Percentiles rank a stretch among this genome's conserved stretches.
Evolutionary conservation across 2,329 filamentous ascomycete genomes (phyloP).

Genomic region (Penicillium decumbens): DNA sequence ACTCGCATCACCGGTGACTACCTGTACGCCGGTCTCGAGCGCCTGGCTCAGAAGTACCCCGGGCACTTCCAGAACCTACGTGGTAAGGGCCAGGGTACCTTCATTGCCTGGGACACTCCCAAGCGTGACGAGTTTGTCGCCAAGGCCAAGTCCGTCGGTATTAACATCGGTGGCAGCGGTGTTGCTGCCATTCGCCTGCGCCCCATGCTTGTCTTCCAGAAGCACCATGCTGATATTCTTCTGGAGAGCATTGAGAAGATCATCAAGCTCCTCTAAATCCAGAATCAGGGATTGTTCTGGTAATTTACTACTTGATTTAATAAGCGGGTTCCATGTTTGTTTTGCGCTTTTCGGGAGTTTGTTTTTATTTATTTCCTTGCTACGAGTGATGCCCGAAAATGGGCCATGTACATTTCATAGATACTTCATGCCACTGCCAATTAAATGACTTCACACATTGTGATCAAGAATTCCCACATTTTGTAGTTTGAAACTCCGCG

Average conservation of each 20-base stretch:
- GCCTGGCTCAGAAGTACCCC: constrained; percentile 66
- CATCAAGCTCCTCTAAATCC: constrained; percentile 45
- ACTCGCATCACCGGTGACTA: constrained; percentile 76
- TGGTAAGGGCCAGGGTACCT: constrained; percentile 83
- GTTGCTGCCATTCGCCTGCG: constrained; percentile 69
- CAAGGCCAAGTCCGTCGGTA: constrained; percentile 71
- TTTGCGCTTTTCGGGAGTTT: constrained; percentile 2
- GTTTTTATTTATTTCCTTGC: background rate
- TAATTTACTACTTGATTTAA: constrained; percentile 17
- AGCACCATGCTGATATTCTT: constrained; percentile 63
- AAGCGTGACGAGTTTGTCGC: constrained; percentile 72
- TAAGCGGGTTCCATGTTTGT: constrained; percentile 16
- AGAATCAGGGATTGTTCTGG: constrained; percentile 4
- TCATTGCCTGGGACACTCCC: constrained; percentile 86
- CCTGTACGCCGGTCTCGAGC: constrained; percentile 65
- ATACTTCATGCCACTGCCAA: constrained; percentile 12
- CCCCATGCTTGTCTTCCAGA: constrained; percentile 90
- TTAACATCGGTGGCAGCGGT: constrained; percentile 85
- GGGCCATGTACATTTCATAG: constrained; percentile 19
- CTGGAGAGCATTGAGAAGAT: constrained; percentile 69
- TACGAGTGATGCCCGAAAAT: constrained; percentile 18
- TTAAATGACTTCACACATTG: constrained; percentile 9
- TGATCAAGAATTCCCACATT: background rate
- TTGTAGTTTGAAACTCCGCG: constrained; percentile 1
- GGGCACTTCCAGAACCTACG: constrained; percentile 75